Evolutionary conservation across 169 alveolate genomes (phyloP), one percentile per base, ranked within the genome.

Genomic region (Theileria parva): DNA sequence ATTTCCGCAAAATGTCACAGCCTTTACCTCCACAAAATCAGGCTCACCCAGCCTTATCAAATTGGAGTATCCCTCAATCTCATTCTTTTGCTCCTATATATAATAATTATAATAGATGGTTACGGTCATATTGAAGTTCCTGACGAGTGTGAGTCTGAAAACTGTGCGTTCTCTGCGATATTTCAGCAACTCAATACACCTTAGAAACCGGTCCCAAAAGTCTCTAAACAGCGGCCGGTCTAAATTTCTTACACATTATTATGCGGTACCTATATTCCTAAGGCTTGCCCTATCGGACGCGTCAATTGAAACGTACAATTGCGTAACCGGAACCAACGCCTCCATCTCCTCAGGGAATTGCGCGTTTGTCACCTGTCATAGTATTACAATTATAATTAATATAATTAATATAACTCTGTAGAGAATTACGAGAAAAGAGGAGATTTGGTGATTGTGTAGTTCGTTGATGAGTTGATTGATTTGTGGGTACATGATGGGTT

Each of bases 401-500:
- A n/a, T n/a, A n/a, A n/a, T 17, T 4, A 4, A 55, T 55, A n/a
- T 6, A 55, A 55, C 64, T 55, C 3, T 15, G 64, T 21, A 55
- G 12, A 53, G 12, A 3, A 81, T 32, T 13, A 88, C 97, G 72
- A 95, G 85, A 74, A 95, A 95, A 2, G 96, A 86, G 17, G 97
- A 95, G 19, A 95, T 93, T 39, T 79, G 85, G 30, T 85, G 64
- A 57, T 84, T 76, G 75, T 95, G 97, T 69, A 95, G 86, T 28
- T 84, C 94, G 48, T 66, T 79, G 61, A 95, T 74, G 66, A 94
- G 81, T 81, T 92, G 92, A 78, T 95, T 95, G 76, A 95, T 93
- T 76, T 81, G 92, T 11, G 97, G 95, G 80, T 93, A 95, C 96
- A 93, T 92, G 30, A 95, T 93, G n/a, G 97, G 97, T 85, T 95